Evolutionary conservation across 306 rosid genomes (phyloP), one percentile per base, ranked within the genome.

Genomic region (Corylus avellana): DNA sequence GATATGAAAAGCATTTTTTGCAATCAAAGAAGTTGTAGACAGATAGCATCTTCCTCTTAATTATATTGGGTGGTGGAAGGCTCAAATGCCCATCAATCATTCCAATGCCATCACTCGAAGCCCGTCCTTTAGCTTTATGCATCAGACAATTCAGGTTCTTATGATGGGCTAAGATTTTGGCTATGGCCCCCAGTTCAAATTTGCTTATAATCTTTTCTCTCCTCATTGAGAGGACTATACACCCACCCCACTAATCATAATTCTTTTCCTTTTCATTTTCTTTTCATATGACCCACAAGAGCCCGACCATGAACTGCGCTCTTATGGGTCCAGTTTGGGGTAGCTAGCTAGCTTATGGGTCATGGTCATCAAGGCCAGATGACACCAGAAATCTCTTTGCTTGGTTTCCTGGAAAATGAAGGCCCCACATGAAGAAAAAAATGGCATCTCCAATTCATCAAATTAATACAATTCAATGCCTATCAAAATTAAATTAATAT

Each of bases 201-300:
- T 29, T 74, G 51, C 58, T 50, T 27, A 37, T 42, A 54, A 44
- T 58, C 4, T 73, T 63, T 51, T 44, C 32, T 44, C 32, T 42
- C 54, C 59, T 27, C 27, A 27, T 27, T n/a, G 50, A 64, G 42
- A 39, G 51, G 69, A 64, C 75, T 37, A 53, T 12, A 64, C 50
- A 74, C 79, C 83, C 70, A 74, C 70, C 75, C 81, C 74, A 73
- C 78, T 46, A 66, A 71, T 80, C 78, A 39, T 66, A 74, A 4
- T 44, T 46, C 64, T 63, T 53, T 8, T 25, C 29, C 35, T 20
- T 44, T 12, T 13, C 8, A 37, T 7, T 64, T 53, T 59, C 55
- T 8, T 22, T 50, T 62, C 7, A 32, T 58, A 29, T 77, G 51
- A 1, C 54, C 77, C 62, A 72, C 22, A 48, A 53, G n/a, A 39